Evolutionary conservation across 306 rosid species (phyloP), one percentile per base, ranked within the genome.

Genomic region (Fagus crenata): DNA sequence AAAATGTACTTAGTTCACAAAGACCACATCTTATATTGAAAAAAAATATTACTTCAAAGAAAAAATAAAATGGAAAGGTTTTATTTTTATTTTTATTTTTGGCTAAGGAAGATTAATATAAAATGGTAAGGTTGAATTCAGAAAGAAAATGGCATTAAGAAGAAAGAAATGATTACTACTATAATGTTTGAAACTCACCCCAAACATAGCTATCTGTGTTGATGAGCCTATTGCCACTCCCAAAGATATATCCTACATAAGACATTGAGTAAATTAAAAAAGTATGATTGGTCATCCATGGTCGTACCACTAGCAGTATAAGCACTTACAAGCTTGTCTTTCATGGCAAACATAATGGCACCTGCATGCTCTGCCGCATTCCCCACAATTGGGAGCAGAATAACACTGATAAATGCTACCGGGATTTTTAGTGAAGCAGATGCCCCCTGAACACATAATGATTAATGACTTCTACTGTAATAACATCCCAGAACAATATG

Each of bases 291-390:
- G 28, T 22, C 11, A 63, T 14, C 2, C 51, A 13, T 63, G 41
- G 11, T 14, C 33, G 39, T 14, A 35, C 15, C 41, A 36, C 69
- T 14, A 63, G 69, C 67, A 63, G 43, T 7, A 14, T 53, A 65
- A 71, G 81, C 74, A 35, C 86, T 85, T 76, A 92, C 96, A 76
- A 92, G 92, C 87, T 90, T 92, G 81, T 90, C 97, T 87, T 92
- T 90, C 93, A 88, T 87, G 77, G 97, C 96, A 88, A 92, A 92
- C 86, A 90, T 87, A 67, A 92, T 39, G 43, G 96, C 97, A 75
- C 93, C 87, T 68, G 96, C 97, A 86, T 92, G 97, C 85, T 92
- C 97, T 7, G 97, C 95, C 49, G 97, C 97, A 84, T 92, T 90
- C 61, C 91, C 93, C 82, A 87, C 95, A 28, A 92, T 78, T 42